phyloP scores from a whole-genome alignment of 1,139 yeast species.

The Saccharomycopsis crataegensis region DNA sequence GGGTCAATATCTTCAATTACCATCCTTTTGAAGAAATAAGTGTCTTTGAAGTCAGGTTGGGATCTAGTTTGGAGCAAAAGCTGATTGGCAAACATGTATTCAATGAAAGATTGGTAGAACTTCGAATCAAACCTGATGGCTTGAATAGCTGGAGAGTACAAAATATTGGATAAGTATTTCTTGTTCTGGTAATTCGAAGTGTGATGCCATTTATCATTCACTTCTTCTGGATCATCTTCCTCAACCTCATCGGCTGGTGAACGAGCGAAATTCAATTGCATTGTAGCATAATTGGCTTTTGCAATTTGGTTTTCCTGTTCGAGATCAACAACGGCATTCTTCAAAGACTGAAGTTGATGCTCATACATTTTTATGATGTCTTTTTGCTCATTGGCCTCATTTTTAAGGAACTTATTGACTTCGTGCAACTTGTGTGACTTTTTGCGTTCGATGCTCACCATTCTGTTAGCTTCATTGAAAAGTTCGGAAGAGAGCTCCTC shows the following conservation, averaged over 20 bases:
- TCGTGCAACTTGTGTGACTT: slow-evolving; percentile 46
- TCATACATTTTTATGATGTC: slow-evolving; percentile 55
- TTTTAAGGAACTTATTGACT: slow-evolving; percentile 44
- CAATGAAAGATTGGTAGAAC: slow-evolving; percentile 1
- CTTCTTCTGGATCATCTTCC: neutral
- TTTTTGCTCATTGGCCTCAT: slow-evolving; percentile 67
- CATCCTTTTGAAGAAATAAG: slow-evolving; percentile 56
- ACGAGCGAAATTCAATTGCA: neutral
- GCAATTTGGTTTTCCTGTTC: slow-evolving; percentile 30
- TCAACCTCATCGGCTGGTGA: neutral
- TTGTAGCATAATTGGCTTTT: slow-evolving; percentile 1
- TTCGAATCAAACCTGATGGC: slow-evolving; percentile 8
- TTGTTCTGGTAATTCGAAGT: neutral
- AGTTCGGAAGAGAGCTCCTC: slow-evolving; percentile 70
- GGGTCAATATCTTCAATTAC: slow-evolving; percentile 78
- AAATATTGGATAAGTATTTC: slow-evolving; percentile 1
- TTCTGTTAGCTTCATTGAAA: slow-evolving; percentile 71
- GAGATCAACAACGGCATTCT: slow-evolving; percentile 43
- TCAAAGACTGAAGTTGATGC: slow-evolving; percentile 63
- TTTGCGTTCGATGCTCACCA: slow-evolving; percentile 68
- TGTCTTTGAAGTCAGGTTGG: slow-evolving; percentile 20
- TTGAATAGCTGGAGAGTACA: slow-evolving; percentile 7
- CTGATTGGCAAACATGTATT: slow-evolving; percentile 5
- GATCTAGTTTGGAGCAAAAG: slow-evolving; percentile 1
- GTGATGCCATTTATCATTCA: neutral